Evolutionary conservation across 2,329 filamentous ascomycete genomes (phyloP).

Genomic region (Talaromyces sp.): DNA sequence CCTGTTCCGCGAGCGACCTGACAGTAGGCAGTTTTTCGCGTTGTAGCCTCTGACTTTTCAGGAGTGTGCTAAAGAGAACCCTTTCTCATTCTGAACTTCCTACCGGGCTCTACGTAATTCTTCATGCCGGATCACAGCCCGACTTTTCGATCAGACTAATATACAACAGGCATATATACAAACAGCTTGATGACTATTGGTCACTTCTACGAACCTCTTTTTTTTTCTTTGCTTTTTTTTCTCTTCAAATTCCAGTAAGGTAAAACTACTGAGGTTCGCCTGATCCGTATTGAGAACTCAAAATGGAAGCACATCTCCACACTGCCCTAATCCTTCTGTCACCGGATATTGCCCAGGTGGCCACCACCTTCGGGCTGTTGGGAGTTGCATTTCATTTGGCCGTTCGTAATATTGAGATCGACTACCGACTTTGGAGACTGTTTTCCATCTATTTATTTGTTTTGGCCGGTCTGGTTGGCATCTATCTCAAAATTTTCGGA

Average conservation of each 20-base stretch:
- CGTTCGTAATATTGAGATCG: slow-evolving; percentile 12
- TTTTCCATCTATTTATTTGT: not conserved
- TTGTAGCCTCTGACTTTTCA: not conserved
- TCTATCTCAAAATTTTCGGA: not conserved
- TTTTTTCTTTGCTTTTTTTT: not conserved
- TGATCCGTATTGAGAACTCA: not conserved
- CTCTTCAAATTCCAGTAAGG: not conserved
- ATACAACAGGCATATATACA: not conserved
- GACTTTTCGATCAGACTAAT: not conserved
- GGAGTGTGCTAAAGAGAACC: not conserved
- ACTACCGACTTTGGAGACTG: slow-evolving; percentile 7
- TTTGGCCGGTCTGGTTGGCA: not conserved
- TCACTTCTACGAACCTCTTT: not conserved
- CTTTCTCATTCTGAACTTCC: not conserved
- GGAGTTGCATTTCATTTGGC: slow-evolving; percentile 5
- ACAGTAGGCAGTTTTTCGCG: not conserved
- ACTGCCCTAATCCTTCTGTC: not conserved
- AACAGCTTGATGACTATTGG: not conserved
- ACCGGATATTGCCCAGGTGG: not conserved
- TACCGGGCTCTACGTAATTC: not conserved
- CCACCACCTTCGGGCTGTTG: not conserved
- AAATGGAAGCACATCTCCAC: not conserved
- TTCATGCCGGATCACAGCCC: not conserved
- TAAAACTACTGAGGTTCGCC: not conserved
- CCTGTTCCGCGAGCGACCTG: not conserved